Base-by-base conservation (phyloP, 768 basidiomycete genomes). In the Guyanaporus albipodus region DNA sequence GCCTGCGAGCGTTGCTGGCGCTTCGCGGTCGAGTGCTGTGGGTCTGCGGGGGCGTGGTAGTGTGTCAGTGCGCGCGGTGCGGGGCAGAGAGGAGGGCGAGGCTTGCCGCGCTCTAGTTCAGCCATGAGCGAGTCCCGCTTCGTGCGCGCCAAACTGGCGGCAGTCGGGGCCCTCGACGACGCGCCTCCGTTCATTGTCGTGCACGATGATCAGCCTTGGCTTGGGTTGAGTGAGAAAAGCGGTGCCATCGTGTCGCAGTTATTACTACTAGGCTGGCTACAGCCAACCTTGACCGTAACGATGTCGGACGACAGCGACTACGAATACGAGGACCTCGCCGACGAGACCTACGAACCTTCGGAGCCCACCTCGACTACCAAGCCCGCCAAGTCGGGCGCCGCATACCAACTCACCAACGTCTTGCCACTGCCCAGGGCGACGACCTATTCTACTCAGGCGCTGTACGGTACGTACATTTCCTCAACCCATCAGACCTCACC, bases 51-150 rank as follows among this genome's bases (percentile, higher is more conserved):
- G 18, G 14, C 1, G 50, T 21, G 3, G 12, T 11, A 19, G 10
- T 10, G 38, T 27, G 41, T 56, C 2, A 44, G 43, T 24, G 19
- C 3, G 32, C 4, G 32, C 8, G 28, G 29, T 5, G 32, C 1
- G 17, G 23, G 29, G 23, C 19, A 10, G 18, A n/a, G 8, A 9
- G 12, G 15, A 14, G 3, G 33, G 17, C n/a, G 15, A 8, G 6
- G 12, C 69, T 34, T 54, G 75, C 83, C 83, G 58, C 80, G 73
- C 61, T 85, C 83, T 14, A 85, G 72, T 52, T 85, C 83, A 11
- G 84, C 83, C 27, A 78, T 76, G 34, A 83, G 64, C 0, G 83
- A 83, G 50, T 84, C 83, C 24, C 84, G 76, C 52, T 86, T 86
- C 12, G 71, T 4, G 2, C 54, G 58, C 38, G 50, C 29, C 7